Evolutionary conservation across 148 eudicot species (phyloP), one percentile per base, ranked within the genome.

Genomic region (Nepenthes gracilis): DNA sequence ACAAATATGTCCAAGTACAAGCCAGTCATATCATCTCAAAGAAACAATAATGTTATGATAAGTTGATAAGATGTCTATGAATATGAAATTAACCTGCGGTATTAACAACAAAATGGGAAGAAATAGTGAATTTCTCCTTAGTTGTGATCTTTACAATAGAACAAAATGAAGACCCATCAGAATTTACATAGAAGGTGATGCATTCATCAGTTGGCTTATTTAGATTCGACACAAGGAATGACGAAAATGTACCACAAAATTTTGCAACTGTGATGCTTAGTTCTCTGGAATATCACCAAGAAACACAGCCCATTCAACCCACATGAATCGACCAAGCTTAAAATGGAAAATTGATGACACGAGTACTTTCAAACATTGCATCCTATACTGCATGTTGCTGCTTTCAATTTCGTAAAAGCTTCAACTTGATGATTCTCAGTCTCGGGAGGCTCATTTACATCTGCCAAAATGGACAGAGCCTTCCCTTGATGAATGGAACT

Each of bases 131-230:
- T 49, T 10, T 12, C 53, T 49, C 53, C 11, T 63, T 48, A 36
- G 59, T 60, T 61, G 35, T 34, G 32, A 55, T 34, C 14, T 57
- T 53, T 73, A 73, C 72, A 67, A 52, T 6, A 63, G n/a, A 67
- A 12, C 51, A 62, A 62, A 55, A 32, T 15, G 2, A 57, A 43
- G 40, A 45, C 33, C 8, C 5, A 38, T 51, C 55, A 33, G 33
- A 62, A 58, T 57, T 52, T 57, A 57, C 67, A 61, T 15, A 59
- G 53, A 33, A 50, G 9, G 23, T 23, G 60, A 23, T 37, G 36
- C 62, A 54, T 61, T 47, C 15, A 23, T 12, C 15, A 49, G 15
- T 49, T 49, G 53, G 12, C 12, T 23, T 5, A 49, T 5, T 49
- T 49, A 12, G 53, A 11, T 49, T 2, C 53, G 11, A 49, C 12